These are phyloP conservation scores for Pseudogymnoascus sp. DNA, from an alignment of 2,329 filamentous ascomycete species.

Conservation along the genomic window DNA sequence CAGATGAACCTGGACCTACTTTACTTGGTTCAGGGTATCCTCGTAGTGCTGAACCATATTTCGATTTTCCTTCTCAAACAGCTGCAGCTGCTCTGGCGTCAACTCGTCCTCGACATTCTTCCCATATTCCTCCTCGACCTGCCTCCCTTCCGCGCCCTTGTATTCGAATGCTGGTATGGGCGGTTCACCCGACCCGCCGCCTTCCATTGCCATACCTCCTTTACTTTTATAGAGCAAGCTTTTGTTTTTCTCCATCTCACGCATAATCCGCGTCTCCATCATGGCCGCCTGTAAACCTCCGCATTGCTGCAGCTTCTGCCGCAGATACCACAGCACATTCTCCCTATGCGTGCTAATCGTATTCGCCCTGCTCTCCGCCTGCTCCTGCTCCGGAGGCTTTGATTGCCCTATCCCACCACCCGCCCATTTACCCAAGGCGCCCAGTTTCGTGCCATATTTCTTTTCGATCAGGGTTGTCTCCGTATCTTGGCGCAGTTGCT, in stretches of 20 bases:
- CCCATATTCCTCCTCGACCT: conserved; percentile 18
- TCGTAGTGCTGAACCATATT: conserved; percentile 91
- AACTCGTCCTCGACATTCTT: conserved; percentile 45
- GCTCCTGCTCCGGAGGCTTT: conserved; percentile 59
- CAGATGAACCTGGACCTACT: conserved; percentile 47
- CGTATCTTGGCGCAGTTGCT: conserved; percentile 72
- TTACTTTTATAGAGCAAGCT: conserved; percentile 70
- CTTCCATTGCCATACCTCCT: conserved; percentile 23
- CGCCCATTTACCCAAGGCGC: conserved; percentile 57
- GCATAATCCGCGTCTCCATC: conserved; percentile 81
- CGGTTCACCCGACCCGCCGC: conserved; percentile 18
- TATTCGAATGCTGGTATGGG: conserved; percentile 16
- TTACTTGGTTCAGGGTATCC: conserved; percentile 87
- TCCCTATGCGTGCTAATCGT: conserved; percentile 67
- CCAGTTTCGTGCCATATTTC: conserved; percentile 58
- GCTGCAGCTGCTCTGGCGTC: conserved; percentile 77
- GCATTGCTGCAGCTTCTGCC: conserved; percentile 66
- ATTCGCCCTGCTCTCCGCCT: conserved; percentile 63
- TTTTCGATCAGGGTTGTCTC: conserved; percentile 62
- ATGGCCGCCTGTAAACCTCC: conserved; percentile 76
- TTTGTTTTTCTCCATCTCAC: conserved; percentile 84
- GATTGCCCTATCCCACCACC: conserved; percentile 52
- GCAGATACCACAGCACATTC: conserved; percentile 74
- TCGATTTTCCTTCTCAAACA: conserved; percentile 90
- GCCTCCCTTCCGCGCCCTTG: conserved; percentile 12